A percentile compares a stretch with the other conserved stretches of the same genome.
These are phyloP conservation scores for Strobilomyces echinocephalus DNA, from an alignment of 768 basidiomycete species.

Conservation along the genomic window DNA sequence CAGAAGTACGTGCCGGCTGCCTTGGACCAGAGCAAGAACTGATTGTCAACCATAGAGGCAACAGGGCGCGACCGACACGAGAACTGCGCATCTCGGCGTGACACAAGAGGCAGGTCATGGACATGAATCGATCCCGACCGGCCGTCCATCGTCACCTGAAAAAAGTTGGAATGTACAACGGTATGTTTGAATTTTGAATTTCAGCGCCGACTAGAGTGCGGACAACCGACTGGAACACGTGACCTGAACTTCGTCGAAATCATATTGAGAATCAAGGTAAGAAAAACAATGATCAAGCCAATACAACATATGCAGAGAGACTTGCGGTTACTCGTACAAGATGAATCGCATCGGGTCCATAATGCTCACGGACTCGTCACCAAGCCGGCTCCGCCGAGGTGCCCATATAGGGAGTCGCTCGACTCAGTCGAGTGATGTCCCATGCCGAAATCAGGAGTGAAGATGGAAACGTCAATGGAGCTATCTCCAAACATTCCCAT, in stretches of 20 bases:
- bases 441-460: conserved; percentile 28
- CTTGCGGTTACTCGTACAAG: conserved; percentile 15
- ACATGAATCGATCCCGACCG: no score
- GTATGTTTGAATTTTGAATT: no score
- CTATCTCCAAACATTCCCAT: conserved; percentile 54
- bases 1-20: conserved; percentile 5
- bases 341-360: conserved; percentile 3
- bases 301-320: conserved; percentile 10
- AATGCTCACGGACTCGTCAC: conserved; percentile 25
- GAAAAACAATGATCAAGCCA: not conserved
- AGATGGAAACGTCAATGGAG: conserved; percentile 33
- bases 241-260: not conserved
- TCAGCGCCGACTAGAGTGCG: no score
- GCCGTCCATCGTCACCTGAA: not conserved
- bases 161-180: not conserved
- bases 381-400: conserved; percentile 19
- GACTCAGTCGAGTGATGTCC: conserved; percentile 24
- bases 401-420: conserved; percentile 27
- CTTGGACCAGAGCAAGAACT: not conserved
- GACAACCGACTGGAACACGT: conserved; percentile 6
- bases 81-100: conserved; percentile 9
- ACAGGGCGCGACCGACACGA: conserved; percentile 5
- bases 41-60: conserved; percentile 5
- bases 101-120: not conserved
- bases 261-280: not conserved